Base-by-base conservation (phyloP, 345 rosid species). In the Stellera chamaejasme region DNA sequence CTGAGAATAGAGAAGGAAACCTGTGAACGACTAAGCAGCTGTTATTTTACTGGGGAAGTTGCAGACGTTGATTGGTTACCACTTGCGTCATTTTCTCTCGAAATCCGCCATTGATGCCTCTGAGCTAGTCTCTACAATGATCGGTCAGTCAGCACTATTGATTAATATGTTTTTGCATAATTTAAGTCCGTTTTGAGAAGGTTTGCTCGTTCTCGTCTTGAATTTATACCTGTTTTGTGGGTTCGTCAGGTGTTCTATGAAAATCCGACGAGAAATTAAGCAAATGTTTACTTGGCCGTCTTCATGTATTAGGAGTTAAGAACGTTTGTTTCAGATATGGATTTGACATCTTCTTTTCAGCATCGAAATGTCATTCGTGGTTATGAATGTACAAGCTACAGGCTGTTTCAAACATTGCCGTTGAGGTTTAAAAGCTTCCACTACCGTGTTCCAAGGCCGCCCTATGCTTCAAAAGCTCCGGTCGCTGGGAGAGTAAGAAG, bases 311-410 rank as follows among this genome's bases (percentile, higher is more conserved):
- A 9, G 52, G 54, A 44, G 45, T 25, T 58, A 46, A 45, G 48
- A 60, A 52, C 10, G 23, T 5, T 32, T 32, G 39, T 32, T 45
- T 46, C 51, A 51, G 72, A 44, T 44, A 90, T 90, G 97, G 91
- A 77, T 45, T 72, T 69, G 48, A 78, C 84, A 11, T 75, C 69
- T 73, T 28, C 80, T 67, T 50, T 85, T 59, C 71, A 54, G 72
- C 82, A 68, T 63, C 65, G 77, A 19, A 71, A 67, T 75, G 59
- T 73, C 47, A 53, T 71, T 59, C 61, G 28, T 42, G 42, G 65
- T 28, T 57, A 75, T 13, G 76, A 72, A 60, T 78, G 68, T 50
- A 67, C 48, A 11, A 48, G 71, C 56, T 67, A 49, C 65, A 51
- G 74, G 68, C 50, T 58, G 5, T 42, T 73, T 0, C 74, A 66